Evolutionary conservation across 495 filamentous ascomycete species (phyloP).

Genomic region (Daldinia loculata): DNA sequence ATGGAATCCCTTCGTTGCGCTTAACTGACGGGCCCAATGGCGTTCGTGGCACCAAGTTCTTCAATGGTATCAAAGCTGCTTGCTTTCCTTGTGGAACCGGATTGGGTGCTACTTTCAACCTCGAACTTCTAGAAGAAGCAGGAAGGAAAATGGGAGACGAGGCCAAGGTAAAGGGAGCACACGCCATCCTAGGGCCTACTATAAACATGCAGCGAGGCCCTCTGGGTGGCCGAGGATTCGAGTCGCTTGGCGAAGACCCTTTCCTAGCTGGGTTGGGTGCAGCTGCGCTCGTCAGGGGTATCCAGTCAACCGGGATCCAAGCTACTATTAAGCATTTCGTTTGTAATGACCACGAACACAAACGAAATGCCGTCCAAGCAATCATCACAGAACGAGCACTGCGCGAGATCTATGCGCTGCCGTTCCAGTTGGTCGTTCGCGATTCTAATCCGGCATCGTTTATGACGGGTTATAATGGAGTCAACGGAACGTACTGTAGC

Average conservation of each 20-base stretch:
- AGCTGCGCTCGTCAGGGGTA: conserved; percentile 70
- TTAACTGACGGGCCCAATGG: conserved; percentile 81
- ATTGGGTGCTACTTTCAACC: conserved; percentile 76
- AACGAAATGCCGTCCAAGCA: conserved; percentile 71
- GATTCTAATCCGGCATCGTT: conserved; percentile 71
- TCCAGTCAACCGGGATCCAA: conserved; percentile 74
- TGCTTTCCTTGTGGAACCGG: conserved; percentile 76
- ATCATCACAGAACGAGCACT: conserved; percentile 74
- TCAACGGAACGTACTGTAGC: conserved; percentile 75
- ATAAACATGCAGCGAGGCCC: conserved; percentile 81
- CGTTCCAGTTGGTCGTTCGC: conserved; percentile 75
- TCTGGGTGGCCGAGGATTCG: conserved; percentile 79
- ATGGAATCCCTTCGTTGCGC: conserved; percentile 69
- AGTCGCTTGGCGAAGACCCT: conserved; percentile 79
- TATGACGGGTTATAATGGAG: conserved; percentile 80
- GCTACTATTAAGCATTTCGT: conserved; percentile 84
- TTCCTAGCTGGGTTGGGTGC: conserved; percentile 73
- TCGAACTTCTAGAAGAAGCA: conserved; percentile 65
- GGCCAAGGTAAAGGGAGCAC: conserved; percentile 72
- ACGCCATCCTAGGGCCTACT: conserved; percentile 77
- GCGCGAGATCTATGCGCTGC: conserved; percentile 79
- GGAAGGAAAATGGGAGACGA: conserved; percentile 73
- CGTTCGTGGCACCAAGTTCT: conserved; percentile 76
- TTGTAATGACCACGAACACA: conserved; percentile 82
- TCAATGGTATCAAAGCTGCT: conserved; percentile 72